phyloP scores from a whole-genome alignment of 1,284 basidiomycete genomes.

The Rhodotorula sp. region DNA sequence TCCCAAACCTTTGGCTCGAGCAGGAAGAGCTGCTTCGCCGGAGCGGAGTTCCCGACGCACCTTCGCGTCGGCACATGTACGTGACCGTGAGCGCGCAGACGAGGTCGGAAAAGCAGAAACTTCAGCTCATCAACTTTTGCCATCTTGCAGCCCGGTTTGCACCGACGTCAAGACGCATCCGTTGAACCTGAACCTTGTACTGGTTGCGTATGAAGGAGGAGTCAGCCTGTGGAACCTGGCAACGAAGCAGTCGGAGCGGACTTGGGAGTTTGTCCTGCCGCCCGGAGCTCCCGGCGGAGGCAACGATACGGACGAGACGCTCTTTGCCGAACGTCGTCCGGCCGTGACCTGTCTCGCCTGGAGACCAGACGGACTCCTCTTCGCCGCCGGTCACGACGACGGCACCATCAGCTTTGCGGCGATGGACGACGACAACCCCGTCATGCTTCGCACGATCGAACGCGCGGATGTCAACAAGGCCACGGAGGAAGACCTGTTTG shows the following conservation, averaged over 20 bases:
- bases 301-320: constrained; percentile 59
- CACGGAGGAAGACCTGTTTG: constrained; percentile 39
- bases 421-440: constrained; percentile 72
- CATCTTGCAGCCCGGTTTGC: constrained; percentile 53
- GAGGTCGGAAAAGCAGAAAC: not conserved
- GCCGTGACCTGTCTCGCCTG: constrained; percentile 70
- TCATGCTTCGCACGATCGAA: constrained; percentile 70
- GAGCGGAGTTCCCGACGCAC: constrained; percentile 58
- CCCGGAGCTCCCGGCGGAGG: constrained; percentile 76
- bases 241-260: constrained; percentile 49
- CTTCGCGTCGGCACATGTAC: constrained; percentile 51
- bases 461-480: constrained; percentile 51
- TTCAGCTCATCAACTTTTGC: not conserved
- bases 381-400: constrained; percentile 75
- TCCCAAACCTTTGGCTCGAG: constrained; percentile 53
- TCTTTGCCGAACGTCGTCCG: constrained; percentile 68
- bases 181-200: constrained; percentile 71
- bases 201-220: constrained; percentile 80
- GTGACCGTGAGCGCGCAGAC: constrained; percentile 12
- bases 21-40: constrained; percentile 67
- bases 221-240: constrained; percentile 71
- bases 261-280: constrained; percentile 51
- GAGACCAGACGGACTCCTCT: constrained; percentile 55
- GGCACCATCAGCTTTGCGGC: constrained; percentile 86
- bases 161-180: constrained; percentile 72